Percentiles rank a stretch among this genome's conserved stretches.
phyloP scores from a whole-genome alignment of 192 early-diverging fungal species.

The Pilaira anomala region DNA sequence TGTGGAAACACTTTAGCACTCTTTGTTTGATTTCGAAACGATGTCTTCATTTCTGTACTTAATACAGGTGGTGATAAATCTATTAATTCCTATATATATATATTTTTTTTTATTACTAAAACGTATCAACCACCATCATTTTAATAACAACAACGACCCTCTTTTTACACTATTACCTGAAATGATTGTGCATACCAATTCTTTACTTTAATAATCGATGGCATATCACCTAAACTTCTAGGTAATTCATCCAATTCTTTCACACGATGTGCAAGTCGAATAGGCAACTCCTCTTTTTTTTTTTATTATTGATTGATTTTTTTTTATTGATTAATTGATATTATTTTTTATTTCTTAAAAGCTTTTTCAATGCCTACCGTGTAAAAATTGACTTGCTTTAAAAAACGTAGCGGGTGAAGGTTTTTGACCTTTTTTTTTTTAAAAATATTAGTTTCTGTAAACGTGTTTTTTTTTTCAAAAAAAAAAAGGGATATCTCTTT shows the following conservation, averaged over 20 bases:
- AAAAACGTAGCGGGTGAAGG: slow-evolving; percentile 71
- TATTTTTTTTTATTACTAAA: neutral
- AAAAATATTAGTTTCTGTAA: slow-evolving; percentile 5
- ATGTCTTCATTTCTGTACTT: slow-evolving; percentile 1
- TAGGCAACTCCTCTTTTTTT: slow-evolving; percentile 77
- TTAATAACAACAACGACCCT: neutral
- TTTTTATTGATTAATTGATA: too few relatives aligned
- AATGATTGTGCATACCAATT: slow-evolving; percentile 95
- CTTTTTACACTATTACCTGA: slow-evolving; percentile 60
- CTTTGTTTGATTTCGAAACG: slow-evolving; percentile 10
- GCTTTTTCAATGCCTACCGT: slow-evolving; percentile 27
- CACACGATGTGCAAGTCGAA: slow-evolving; percentile 89
- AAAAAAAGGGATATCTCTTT: neutral
- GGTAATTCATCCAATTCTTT: slow-evolving; percentile 93
- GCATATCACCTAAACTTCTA: slow-evolving; percentile 83
- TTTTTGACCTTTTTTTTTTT: slow-evolving; percentile 51
- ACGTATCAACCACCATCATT: neutral
- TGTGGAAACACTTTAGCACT: slow-evolving; percentile 25
- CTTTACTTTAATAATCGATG: slow-evolving; percentile 82
- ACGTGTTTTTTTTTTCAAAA: neutral
- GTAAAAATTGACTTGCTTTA: slow-evolving; percentile 74
- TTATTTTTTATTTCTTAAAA: neutral
- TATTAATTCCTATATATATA: slow-evolving; percentile 30
- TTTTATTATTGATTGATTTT: neutral
- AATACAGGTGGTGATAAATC: slow-evolving; percentile 29